A percentile compares a stretch with the other conserved stretches of the same genome.
These are phyloP conservation scores for Rhizopogon rudus DNA, from an alignment of 768 basidiomycete species.

Conservation along the genomic window DNA sequence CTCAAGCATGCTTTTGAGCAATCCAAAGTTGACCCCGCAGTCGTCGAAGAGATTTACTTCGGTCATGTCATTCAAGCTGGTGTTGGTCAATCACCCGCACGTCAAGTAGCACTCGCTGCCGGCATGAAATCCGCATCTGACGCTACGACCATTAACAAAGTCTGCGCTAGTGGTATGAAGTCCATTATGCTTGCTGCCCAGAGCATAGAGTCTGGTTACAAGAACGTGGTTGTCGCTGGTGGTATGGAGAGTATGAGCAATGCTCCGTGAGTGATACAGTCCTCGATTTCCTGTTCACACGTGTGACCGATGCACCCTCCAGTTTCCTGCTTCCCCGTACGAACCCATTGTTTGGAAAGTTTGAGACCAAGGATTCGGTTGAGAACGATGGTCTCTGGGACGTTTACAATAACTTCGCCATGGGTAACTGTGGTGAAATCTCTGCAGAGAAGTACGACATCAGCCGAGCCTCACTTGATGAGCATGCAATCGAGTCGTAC, in stretches of 20 bases:
- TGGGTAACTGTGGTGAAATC: conserved; percentile 95
- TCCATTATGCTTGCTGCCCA: conserved; percentile 92
- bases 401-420: conserved; percentile 95
- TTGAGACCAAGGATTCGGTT: conserved; percentile 81
- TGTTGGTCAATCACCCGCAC: conserved; percentile 96
- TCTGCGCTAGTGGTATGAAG: conserved; percentile 97
- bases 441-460: conserved; percentile 81
- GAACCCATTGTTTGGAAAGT: conserved; percentile 85
- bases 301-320: conserved; percentile 3
- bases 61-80: conserved; percentile 98
- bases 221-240: conserved; percentile 84
- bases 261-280: conserved; percentile 71
- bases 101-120: conserved; percentile 91
- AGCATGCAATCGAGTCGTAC: conserved; percentile 93
- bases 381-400: conserved; percentile 95
- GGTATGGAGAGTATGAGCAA: conserved; percentile 99
- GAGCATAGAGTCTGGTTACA: conserved; percentile 82
- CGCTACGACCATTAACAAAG: conserved; percentile 99
- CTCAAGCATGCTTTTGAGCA: conserved; percentile 87
- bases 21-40: conserved; percentile 71
- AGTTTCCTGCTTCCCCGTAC: conserved; percentile 82
- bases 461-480: conserved; percentile 82
- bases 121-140: conserved; percentile 84
- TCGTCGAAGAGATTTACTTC: conserved; percentile 94
- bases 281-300: not conserved